These are phyloP conservation scores for Aspergillus piperis DNA, from an alignment of 2,329 filamentous ascomycete genomes.

Conservation along the genomic window DNA sequence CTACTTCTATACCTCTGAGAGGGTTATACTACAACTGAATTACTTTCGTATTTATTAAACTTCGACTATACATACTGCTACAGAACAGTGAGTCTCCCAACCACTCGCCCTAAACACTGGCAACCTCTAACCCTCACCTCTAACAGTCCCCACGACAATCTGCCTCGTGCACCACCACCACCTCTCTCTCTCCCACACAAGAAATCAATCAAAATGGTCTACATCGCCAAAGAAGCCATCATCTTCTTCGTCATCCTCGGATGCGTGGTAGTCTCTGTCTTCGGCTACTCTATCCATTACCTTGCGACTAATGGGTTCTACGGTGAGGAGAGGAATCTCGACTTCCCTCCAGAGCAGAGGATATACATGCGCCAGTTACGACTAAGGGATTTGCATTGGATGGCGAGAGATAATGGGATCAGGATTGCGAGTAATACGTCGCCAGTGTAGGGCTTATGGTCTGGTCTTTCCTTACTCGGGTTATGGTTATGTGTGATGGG, in stretches of 20 bases:
- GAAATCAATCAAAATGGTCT: not conserved
- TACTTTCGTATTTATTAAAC: no score
- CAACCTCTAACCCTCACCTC: no score
- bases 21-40: no score
- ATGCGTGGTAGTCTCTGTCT: conserved; percentile 29
- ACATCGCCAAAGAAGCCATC: not conserved
- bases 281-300: conserved; percentile 31
- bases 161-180: no score
- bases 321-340: conserved; percentile 16
- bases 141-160: no score
- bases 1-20: no score
- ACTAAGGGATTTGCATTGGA: conserved; percentile 22
- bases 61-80: no score
- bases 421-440: not conserved
- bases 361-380: conserved; percentile 34
- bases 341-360: conserved; percentile 26
- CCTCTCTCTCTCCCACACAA: not conserved
- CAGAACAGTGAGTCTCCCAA: no score
- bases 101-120: no score
- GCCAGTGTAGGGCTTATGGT: no score
- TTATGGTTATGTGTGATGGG: no score
- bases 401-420: conserved; percentile 18
- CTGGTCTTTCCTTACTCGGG: no score
- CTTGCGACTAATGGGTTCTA: conserved; percentile 18
- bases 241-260: conserved; percentile 21